Evolutionary conservation across 768 basidiomycete genomes (phyloP), one percentile per base, ranked within the genome.

Genomic region (Russula ochroleuca): DNA sequence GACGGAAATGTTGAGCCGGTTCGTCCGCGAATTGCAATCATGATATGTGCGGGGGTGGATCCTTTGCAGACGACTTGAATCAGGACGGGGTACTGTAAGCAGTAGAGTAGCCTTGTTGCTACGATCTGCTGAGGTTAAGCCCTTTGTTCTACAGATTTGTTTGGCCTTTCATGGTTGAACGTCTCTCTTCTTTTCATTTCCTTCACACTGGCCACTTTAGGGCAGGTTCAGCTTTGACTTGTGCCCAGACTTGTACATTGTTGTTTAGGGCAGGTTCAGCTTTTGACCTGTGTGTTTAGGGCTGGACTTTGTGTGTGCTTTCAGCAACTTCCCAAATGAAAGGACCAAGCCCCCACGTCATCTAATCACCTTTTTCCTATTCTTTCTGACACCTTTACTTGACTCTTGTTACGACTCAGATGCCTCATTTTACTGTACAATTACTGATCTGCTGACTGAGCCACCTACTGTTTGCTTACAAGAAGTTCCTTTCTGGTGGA

Each of bases 51-150:
- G 80, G 84, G 82, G 80, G 79, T 83, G 81, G 85, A 85, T 85
- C 83, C 82, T 84, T 86, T 85, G 84, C 83, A 85, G 84, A 86
- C 83, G 82, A 85, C 84, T 84, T 85, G 81, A 83, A 83, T 84
- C 79, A 79, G 81, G 81, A 83, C 81, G 78, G 83, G 81, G 83
- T 85, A 82, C 82, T 84, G 84, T 85, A 85, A 84, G 84, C 78
- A 78, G 83, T 84, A 83, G 83, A 85, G 83, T 84, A 85, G 84
- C 83, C 84, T 85, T 85, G 84, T 85, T 80, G 83, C 83, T 85
- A 85, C 83, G 81, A 85, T 85, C 84, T 78, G 79, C 84, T 85
- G 83, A 85, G 84, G 48, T 35, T 35, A 35, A 35, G 35, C 35
- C 35, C 35, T 35, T 35, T 35, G 35, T 35, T 35, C 35, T 35